A percentile compares a stretch with the other conserved stretches of the same genome.
phyloP scores from a whole-genome alignment of 176 grass and related monocot genomes.

The barley (Hordeum vulgare) region DNA sequence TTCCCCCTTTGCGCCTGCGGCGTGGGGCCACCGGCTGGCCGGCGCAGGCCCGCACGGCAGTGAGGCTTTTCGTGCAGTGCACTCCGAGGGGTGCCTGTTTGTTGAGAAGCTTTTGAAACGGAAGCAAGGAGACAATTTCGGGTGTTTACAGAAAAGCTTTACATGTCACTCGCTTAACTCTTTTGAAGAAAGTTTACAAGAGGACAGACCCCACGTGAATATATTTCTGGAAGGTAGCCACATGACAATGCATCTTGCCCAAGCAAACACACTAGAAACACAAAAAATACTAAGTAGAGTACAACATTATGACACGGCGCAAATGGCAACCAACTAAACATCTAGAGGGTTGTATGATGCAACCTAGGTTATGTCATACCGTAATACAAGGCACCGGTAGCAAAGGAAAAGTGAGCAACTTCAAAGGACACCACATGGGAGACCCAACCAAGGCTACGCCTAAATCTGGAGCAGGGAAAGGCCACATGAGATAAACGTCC shows the following conservation, averaged over 20 bases:
- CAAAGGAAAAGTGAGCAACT: background rate
- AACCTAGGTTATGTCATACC: background rate
- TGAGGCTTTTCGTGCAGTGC: background rate
- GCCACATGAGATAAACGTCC: background rate
- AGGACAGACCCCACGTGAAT: background rate
- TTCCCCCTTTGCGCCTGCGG: background rate
- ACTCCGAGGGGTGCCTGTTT: no score
- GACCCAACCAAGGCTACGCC: no score
- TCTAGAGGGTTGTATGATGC: background rate
- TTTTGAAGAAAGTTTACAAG: background rate
- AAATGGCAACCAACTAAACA: no score
- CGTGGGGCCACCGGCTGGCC: background rate
- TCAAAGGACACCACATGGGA: background rate
- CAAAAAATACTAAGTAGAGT: background rate
- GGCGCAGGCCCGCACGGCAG: background rate
- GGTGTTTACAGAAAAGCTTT: no score
- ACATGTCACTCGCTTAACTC: background rate
- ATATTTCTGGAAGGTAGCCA: no score
- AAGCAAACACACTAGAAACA: background rate
- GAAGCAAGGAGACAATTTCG: no score
- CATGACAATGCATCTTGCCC: no score
- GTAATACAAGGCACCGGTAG: background rate
- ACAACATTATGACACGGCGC: no score
- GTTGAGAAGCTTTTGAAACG: no score
- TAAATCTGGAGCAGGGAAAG: background rate